phyloP scores from a whole-genome alignment of 1,284 basidiomycete genomes.

The Retiboletus flavoniger region DNA sequence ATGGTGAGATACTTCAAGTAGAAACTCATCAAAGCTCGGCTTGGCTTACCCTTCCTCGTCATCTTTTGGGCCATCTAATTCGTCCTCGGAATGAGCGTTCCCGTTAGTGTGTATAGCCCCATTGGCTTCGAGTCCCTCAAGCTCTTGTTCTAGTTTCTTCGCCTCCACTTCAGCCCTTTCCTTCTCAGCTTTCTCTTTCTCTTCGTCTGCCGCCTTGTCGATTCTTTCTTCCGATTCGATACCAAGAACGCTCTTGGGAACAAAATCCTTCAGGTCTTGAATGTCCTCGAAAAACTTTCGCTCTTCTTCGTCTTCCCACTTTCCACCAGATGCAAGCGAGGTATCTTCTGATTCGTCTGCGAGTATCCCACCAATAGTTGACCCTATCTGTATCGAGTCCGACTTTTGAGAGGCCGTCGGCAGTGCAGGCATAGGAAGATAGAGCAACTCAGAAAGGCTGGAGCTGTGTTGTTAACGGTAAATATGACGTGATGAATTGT shows the following conservation, averaged over 20 bases:
- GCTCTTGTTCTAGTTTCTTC: conserved; percentile 68
- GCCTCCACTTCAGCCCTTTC: conserved; percentile 60
- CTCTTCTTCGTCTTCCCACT: conserved; percentile 99
- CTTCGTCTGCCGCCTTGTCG: conserved; percentile 44
- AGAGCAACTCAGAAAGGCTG: conserved; percentile 87
- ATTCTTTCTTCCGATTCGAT: conserved; percentile 57
- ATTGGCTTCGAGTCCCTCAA: conserved; percentile 49
- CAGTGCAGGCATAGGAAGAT: conserved; percentile 76
- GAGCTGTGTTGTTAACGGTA: conserved; percentile 5
- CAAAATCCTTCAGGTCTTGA: conserved; percentile 87
- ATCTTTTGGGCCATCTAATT: conserved; percentile 31
- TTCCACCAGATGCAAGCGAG: conserved; percentile 62
- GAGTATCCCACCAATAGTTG: conserved; percentile 42
- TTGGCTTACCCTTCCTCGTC: conserved; percentile 53
- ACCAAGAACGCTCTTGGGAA: conserved; percentile 87
- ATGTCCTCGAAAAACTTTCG: conserved; percentile 93
- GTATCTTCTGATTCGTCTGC: conserved; percentile 58
- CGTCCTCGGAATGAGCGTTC: conserved; percentile 10
- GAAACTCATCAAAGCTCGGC: conserved; percentile 7
- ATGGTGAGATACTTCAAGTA: conserved; percentile 3
- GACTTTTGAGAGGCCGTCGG: conserved; percentile 78
- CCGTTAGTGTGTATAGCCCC: conserved; percentile 28
- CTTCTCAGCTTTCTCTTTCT: conserved; percentile 45
- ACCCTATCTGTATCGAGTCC: conserved; percentile 77
- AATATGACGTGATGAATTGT: neutral